A percentile compares a stretch with the other conserved stretches of the same genome.
These are phyloP conservation scores for Penicillium ucsense DNA, from an alignment of 495 filamentous ascomycete genomes.

Conservation along the genomic window DNA sequence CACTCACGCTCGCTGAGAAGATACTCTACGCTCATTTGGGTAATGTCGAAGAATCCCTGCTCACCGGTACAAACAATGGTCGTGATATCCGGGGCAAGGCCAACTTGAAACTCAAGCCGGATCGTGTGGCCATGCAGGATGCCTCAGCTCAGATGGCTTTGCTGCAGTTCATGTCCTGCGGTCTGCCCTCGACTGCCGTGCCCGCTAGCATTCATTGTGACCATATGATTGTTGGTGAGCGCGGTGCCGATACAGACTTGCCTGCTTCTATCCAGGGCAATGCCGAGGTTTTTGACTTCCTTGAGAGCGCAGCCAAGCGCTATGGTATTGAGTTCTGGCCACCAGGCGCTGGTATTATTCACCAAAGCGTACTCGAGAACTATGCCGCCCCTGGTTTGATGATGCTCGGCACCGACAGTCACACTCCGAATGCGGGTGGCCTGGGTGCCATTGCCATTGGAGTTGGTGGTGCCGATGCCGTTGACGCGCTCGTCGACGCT, in stretches of 20 bases:
- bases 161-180: conserved; percentile 97
- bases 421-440: conserved; percentile 93
- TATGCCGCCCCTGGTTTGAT: conserved; percentile 95
- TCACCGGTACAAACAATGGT: conserved; percentile 49
- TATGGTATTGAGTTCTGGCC: conserved; percentile 99
- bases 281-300: conserved; percentile 94
- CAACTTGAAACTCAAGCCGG: conserved; percentile 94
- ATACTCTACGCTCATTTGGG: conserved; percentile 94
- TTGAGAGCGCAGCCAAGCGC: conserved; percentile 88
- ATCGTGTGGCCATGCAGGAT: conserved; percentile 98
- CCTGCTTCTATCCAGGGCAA: conserved; percentile 82
- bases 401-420: conserved; percentile 99
- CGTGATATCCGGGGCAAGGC: conserved; percentile 70
- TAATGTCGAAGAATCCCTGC: conserved; percentile 53
- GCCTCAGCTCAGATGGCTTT: conserved; percentile 97
- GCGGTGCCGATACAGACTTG: conserved; percentile 81
- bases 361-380: conserved; percentile 97
- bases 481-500: conserved; percentile 90
- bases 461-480: conserved; percentile 94
- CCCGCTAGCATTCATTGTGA: conserved; percentile 98
- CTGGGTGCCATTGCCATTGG: conserved; percentile 92
- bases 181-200: conserved; percentile 81
- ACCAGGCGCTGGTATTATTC: conserved; percentile 96
- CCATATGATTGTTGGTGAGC: conserved; percentile 91
- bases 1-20: conserved; percentile 89